These are phyloP conservation scores for Xerocomellus chrysenteron DNA, from an alignment of 768 basidiomycete species.

Conservation along the genomic window DNA sequence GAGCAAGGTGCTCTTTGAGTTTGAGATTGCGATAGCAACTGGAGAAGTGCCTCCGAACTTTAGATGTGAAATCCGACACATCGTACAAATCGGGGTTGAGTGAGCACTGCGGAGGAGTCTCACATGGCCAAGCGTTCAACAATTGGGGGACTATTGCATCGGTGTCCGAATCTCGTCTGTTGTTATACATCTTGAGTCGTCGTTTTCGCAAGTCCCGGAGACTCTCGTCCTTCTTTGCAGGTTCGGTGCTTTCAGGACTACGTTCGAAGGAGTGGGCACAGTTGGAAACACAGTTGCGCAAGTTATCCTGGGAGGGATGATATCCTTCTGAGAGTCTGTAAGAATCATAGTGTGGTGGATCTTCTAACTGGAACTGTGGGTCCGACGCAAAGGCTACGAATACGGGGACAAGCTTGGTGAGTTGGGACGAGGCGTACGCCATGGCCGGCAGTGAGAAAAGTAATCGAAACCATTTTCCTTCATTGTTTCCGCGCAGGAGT, in stretches of 20 bases:
- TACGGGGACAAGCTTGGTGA: slow-evolving; percentile 18
- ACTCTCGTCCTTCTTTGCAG: no score
- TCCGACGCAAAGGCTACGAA: slow-evolving; percentile 31
- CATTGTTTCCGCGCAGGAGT: slow-evolving; percentile 3
- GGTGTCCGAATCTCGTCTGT: slow-evolving; percentile 1
- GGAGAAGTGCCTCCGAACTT: slow-evolving; percentile 2
- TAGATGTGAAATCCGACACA: not conserved
- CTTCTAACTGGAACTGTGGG: not conserved
- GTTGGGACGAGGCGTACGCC: slow-evolving; percentile 21
- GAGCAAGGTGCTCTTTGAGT: slow-evolving; percentile 9
- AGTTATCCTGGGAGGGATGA: not conserved
- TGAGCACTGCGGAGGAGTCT: slow-evolving; percentile 1
- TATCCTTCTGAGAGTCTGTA: not conserved
- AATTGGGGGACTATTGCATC: not conserved
- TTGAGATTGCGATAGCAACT: slow-evolving; percentile 13
- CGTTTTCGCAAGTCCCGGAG: not conserved
- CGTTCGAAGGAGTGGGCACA: not conserved
- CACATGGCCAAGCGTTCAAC: slow-evolving; percentile 17
- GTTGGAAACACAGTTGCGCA: not conserved
- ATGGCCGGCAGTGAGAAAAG: slow-evolving; percentile 33
- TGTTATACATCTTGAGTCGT: slow-evolving; percentile 1
- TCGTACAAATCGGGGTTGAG: not conserved
- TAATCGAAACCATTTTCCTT: slow-evolving; percentile 17
- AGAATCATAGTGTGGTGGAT: slow-evolving; percentile 15
- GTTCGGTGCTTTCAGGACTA: slow-evolving; percentile 10